Conservation (phyloP, 495 filamentous ascomycete species). For the Usnea hakonensis region DNA sequence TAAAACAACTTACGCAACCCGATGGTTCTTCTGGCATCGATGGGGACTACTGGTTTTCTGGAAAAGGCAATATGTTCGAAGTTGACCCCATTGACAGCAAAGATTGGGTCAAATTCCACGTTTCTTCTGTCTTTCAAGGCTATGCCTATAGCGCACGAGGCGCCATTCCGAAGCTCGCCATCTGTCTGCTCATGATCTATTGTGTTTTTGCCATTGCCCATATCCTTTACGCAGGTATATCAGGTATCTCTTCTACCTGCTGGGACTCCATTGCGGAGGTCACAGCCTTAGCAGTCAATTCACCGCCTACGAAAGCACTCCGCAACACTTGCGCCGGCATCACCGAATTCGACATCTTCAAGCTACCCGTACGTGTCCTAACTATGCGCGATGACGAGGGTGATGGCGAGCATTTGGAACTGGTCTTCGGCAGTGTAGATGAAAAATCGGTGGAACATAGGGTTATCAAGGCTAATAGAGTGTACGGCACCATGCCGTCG, state of each 20-base stretch:
- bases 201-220: slow-evolving; percentile 11
- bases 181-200: slow-evolving; percentile 13
- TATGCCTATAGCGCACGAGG: slow-evolving; percentile 16
- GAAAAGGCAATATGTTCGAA: slow-evolving; percentile 14
- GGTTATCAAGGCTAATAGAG: slow-evolving; percentile 15
- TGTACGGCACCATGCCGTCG: slow-evolving; percentile 18
- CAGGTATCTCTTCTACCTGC: slow-evolving; percentile 17
- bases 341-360: slow-evolving; percentile 17
- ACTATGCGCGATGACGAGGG: slow-evolving; percentile 11
- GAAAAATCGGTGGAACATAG: slow-evolving; percentile 3
- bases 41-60: slow-evolving; percentile 17
- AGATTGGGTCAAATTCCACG: slow-evolving; percentile 14
- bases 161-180: slow-evolving; percentile 11
- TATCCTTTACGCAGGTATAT: slow-evolving; percentile 12
- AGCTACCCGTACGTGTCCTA: slow-evolving; percentile 15
- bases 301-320: slow-evolving; percentile 9
- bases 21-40: slow-evolving; percentile 2
- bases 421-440: slow-evolving; percentile 16
- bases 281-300: slow-evolving; percentile 19
- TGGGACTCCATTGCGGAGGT: slow-evolving; percentile 22
- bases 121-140: slow-evolving; percentile 14
- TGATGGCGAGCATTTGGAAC: slow-evolving; percentile 19
- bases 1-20: background rate
- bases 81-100: too few species aligned
- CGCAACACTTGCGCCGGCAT: slow-evolving; percentile 22